These are phyloP conservation scores for Cercospora sesami DNA, from an alignment of 2,329 filamentous ascomycete species.

Conservation along the genomic window DNA sequence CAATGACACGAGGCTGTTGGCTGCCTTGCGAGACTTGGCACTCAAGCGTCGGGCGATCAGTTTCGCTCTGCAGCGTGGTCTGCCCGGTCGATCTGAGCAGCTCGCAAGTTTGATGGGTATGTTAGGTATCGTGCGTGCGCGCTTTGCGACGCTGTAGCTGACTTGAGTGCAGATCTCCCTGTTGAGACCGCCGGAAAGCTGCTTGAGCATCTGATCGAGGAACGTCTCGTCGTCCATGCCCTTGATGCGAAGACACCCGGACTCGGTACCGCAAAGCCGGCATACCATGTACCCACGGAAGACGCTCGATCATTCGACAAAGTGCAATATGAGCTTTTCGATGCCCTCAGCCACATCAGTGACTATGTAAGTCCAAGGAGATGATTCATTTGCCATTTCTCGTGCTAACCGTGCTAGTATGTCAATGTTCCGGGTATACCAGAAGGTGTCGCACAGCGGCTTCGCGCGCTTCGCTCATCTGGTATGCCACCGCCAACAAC, in stretches of 20 bases:
- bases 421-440: neutral
- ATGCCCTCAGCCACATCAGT: slow-evolving; percentile 32
- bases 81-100: slow-evolving; percentile 22
- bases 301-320: slow-evolving; percentile 24
- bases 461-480: slow-evolving; percentile 14
- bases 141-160: slow-evolving; percentile 1
- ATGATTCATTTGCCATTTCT: neutral
- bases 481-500: slow-evolving; percentile 31
- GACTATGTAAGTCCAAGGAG: slow-evolving; percentile 24
- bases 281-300: slow-evolving; percentile 27
- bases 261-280: slow-evolving; percentile 24
- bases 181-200: slow-evolving; percentile 18
- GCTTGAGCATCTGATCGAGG: slow-evolving; percentile 24
- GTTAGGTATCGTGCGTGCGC: neutral
- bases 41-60: slow-evolving; percentile 32
- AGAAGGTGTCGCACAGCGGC: slow-evolving; percentile 12
- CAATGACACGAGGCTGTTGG: slow-evolving; percentile 19
- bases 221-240: slow-evolving; percentile 28
- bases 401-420: slow-evolving; percentile 17
- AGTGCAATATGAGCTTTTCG: slow-evolving; percentile 33
- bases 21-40: slow-evolving; percentile 27
- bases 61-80: slow-evolving; percentile 26
- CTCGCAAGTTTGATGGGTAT: slow-evolving; percentile 28
- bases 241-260: slow-evolving; percentile 21
- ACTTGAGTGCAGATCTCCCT: slow-evolving; percentile 22